Base-by-base conservation (phyloP, 495 filamentous ascomycete genomes). In the Lasiosphaeria miniovina region DNA sequence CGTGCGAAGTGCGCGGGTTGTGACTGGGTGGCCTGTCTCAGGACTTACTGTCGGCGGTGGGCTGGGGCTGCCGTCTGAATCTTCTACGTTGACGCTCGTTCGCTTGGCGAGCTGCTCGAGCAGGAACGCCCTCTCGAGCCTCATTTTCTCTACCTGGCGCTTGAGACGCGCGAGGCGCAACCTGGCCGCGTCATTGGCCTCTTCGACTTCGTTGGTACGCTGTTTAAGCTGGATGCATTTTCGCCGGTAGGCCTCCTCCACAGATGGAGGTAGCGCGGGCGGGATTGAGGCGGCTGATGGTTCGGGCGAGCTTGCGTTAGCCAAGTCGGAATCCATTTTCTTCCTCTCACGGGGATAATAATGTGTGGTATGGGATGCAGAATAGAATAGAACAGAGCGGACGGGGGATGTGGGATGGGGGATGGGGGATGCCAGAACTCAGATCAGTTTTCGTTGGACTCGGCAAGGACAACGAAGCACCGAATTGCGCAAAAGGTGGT, bases 201-300 rank as follows among this genome's bases (percentile, higher is more conserved):
- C 87, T 67, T 98, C 91, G 66, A 98, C 88, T 69, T 98, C 93
- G 59, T 81, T 86, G 55, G 96, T 88, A 45, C 95, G 90, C 63
- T 88, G 87, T 74, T 94, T 95, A 17, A 99, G 85, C 63, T 94
- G 88, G 76, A 96, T 92, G 73, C 95, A 98, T 84, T 99, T 99
- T 66, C 88, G 85, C 65, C 93, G 91, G 76, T 99, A 99, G 56
- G 93, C 92, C 67, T 90, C 86, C 75, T 99, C 95, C 49, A 98
- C 91, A 35, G 93, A 96, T 17, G 94, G 93, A 12, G 94, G 91
- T n/a, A 93, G 83, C 40, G 86, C 73, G 2, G 86, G 84, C 32
- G 86, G 82, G 46, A 77, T 68, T 17, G 72, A 59, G 50, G 78
- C 71, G 57, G 79, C 82, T 75, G 71, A 8, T 33, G 4, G 36